phyloP scores from a whole-genome alignment of 345 rosid genomes.

The Eucalyptus dawsonii region DNA sequence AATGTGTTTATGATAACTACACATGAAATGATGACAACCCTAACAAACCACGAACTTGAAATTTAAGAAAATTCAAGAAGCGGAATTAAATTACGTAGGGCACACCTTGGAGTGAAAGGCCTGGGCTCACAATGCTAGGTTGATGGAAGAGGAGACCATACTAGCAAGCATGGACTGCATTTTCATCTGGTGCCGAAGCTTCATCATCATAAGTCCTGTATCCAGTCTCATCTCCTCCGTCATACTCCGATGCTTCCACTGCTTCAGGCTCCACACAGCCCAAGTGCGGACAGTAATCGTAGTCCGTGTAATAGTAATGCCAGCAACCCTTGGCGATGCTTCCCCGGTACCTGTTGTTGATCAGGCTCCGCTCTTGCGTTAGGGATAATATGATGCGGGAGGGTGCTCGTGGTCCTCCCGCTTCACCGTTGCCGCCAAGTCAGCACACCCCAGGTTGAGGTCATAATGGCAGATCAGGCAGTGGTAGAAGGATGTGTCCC shows the following conservation, averaged over 20 bases:
- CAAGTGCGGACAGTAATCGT: rapidly evolving
- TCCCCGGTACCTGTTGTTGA: too few relatives aligned
- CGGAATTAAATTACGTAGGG: background rate
- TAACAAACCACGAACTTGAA: background rate
- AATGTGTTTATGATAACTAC: background rate
- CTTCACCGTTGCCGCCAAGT: too few relatives aligned
- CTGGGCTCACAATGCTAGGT: background rate
- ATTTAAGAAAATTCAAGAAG: background rate
- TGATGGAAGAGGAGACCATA: background rate
- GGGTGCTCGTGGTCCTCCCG: too few relatives aligned
- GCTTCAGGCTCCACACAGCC: background rate
- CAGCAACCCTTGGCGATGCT: background rate
- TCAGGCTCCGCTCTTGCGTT: too few relatives aligned
- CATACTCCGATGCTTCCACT: background rate
- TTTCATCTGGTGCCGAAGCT: background rate
- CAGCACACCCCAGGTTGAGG: too few relatives aligned
- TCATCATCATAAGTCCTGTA: background rate
- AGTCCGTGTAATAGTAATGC: rapidly evolving
- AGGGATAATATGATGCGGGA: background rate
- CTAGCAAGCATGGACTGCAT: background rate
- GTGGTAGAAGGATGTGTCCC: too few relatives aligned
- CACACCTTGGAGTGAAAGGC: background rate
- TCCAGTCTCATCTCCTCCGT: background rate
- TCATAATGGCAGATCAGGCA: too few relatives aligned
- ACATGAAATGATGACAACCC: background rate